Conservation (phyloP, 495 filamentous ascomycete species). For the Aspergillus diversus region DNA sequence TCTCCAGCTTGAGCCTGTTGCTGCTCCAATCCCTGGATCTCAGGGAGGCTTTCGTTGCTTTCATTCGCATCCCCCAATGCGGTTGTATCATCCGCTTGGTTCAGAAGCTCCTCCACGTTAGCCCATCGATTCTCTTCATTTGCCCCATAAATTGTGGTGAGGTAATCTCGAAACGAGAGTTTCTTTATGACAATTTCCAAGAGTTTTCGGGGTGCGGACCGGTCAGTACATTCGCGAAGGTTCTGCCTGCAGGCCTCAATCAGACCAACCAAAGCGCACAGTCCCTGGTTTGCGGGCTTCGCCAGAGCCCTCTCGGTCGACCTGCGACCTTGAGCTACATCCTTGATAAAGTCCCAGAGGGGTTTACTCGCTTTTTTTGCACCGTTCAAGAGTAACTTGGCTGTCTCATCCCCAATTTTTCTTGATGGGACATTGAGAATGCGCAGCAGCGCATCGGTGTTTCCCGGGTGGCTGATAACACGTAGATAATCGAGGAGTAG, state of each 20-base stretch:
- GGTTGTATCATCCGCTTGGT: conserved; percentile 68
- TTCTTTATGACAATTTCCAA: conserved; percentile 75
- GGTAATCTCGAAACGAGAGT: conserved; percentile 71
- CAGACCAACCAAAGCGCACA: conserved; percentile 62
- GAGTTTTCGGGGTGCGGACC: conserved; percentile 65
- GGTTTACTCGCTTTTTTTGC: conserved; percentile 65
- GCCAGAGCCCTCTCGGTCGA: conserved; percentile 69
- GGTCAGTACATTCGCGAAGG: conserved; percentile 51
- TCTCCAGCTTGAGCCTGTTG: conserved; percentile 57
- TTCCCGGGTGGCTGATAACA: conserved; percentile 80
- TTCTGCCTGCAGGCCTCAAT: conserved; percentile 64
- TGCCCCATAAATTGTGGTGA: conserved; percentile 68
- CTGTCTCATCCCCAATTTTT: conserved; percentile 80
- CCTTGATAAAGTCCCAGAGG: conserved; percentile 74
- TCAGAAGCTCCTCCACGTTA: conserved; percentile 87
- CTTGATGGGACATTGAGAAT: conserved; percentile 86
- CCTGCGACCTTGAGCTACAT: conserved; percentile 70
- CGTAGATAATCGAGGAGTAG: conserved; percentile 86
- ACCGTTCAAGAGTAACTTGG: conserved; percentile 74
- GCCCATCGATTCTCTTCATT: conserved; percentile 87
- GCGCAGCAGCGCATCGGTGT: conserved; percentile 84
- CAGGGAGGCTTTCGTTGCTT: conserved; percentile 71
- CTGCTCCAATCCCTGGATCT: conserved; percentile 76
- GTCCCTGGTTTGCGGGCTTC: conserved; percentile 66
- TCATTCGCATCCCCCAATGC: conserved; percentile 36